phyloP scores from a whole-genome alignment of 352 stramenopile species.

The Phytopythium delawarense region DNA sequence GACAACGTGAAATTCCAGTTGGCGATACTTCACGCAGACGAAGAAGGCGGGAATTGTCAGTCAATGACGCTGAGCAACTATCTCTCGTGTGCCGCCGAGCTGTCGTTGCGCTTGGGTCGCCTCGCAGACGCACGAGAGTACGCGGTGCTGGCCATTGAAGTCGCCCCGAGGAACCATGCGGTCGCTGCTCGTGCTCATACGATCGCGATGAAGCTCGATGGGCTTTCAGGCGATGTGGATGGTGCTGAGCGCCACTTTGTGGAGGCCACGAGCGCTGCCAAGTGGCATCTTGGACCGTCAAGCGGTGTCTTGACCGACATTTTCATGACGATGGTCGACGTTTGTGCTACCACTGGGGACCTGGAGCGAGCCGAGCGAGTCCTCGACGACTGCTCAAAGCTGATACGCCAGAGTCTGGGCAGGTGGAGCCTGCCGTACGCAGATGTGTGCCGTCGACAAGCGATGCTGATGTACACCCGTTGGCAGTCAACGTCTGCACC shows the following conservation, averaged over 20 bases:
- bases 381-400: conserved; percentile 18
- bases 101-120: conserved; percentile 18
- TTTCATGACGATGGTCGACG: conserved; percentile 46
- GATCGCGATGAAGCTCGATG: conserved; percentile 31
- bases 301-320: conserved; percentile 41
- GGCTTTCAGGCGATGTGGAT: conserved; percentile 15
- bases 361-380: conserved; percentile 19
- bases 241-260: conserved; percentile 17
- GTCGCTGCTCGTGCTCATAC: conserved; percentile 20
- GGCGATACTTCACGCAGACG: conserved; percentile 25
- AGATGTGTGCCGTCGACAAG: conserved; percentile 41
- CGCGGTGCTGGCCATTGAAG: conserved; percentile 30
- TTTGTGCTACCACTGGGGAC: conserved; percentile 20
- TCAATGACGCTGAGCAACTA: conserved; percentile 27
- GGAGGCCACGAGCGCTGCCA: conserved; percentile 23
- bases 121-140: conserved; percentile 8
- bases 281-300: conserved; percentile 34
- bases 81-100: conserved; percentile 33
- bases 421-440: conserved; percentile 44
- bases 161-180: conserved; percentile 24
- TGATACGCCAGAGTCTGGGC: conserved; percentile 41
- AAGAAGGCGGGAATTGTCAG: background rate
- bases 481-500: background rate
- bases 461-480: conserved; percentile 16
- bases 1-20: conserved; percentile 36